Evolutionary conservation across 2,329 filamentous ascomycete species (phyloP).

Genomic region (Xylaria sp.): DNA sequence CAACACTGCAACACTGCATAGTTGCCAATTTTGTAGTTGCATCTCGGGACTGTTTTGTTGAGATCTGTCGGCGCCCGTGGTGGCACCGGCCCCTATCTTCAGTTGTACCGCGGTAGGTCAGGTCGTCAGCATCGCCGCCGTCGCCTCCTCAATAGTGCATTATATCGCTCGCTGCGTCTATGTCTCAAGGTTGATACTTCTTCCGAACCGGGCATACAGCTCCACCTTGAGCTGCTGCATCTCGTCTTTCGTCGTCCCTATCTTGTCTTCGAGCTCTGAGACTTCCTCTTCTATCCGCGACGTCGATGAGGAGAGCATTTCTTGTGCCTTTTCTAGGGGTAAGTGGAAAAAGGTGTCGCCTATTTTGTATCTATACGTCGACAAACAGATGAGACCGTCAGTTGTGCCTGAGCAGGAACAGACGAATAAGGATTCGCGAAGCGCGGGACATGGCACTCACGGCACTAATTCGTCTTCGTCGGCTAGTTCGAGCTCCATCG

Average conservation of each 20-base stretch:
- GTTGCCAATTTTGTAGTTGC: no score
- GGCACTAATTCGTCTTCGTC: slow-evolving; percentile 94
- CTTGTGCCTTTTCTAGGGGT: slow-evolving; percentile 82
- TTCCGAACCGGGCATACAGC: slow-evolving; percentile 91
- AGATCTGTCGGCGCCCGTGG: no score
- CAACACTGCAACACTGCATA: background rate
- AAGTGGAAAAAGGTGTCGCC: slow-evolving; percentile 94
- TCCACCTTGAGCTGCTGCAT: slow-evolving; percentile 90
- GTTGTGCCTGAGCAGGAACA: background rate
- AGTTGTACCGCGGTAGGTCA: background rate
- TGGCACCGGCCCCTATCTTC: background rate
- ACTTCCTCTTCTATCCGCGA: slow-evolving; percentile 80
- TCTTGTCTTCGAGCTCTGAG: slow-evolving; percentile 74
- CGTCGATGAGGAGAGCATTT: slow-evolving; percentile 76
- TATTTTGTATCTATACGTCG: slow-evolving; percentile 79
- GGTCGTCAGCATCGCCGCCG: no score
- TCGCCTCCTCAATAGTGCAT: background rate
- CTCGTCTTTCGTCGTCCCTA: slow-evolving; percentile 78
- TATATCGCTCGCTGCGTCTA: slow-evolving; percentile 48
- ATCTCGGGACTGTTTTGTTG: no score
- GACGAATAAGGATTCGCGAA: background rate
- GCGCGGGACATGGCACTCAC: slow-evolving; percentile 57
- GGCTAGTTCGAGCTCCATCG: slow-evolving; percentile 87
- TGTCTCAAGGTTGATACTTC: slow-evolving; percentile 95
- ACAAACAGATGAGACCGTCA: slow-evolving; percentile 1